Evolutionary conservation across 345 rosid genomes (phyloP).

Genomic region (Cardamine chenopodiifolia): DNA sequence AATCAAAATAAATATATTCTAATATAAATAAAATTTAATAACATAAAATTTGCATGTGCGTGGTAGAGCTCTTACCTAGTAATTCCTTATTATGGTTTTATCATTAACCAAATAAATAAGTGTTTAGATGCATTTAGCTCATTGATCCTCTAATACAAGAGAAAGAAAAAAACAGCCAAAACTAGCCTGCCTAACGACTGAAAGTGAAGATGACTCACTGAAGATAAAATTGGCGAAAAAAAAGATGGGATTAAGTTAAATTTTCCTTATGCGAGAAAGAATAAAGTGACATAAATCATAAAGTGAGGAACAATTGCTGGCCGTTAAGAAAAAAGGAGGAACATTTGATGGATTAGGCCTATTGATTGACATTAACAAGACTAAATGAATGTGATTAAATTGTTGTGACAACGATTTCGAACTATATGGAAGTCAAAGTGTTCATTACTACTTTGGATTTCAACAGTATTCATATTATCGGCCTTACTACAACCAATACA

Average conservation of each 20-base stretch:
- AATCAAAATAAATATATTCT: too few relatives aligned
- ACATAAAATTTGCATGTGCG: too few relatives aligned
- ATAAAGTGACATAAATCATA: slow-evolving; percentile 5
- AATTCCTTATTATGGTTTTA: neutral
- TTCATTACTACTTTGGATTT: slow-evolving; percentile 16
- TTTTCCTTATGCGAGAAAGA: neutral
- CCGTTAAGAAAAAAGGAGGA: neutral
- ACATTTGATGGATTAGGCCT: slow-evolving; percentile 21
- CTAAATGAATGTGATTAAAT: slow-evolving; percentile 24
- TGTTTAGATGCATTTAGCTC: neutral
- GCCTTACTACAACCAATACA: neutral
- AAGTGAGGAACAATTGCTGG: slow-evolving; percentile 19
- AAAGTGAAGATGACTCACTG: too few relatives aligned
- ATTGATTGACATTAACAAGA: slow-evolving; percentile 25
- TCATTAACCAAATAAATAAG: neutral
- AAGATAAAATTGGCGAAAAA: too few relatives aligned
- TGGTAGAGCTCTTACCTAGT: too few relatives aligned
- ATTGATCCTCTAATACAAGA: neutral
- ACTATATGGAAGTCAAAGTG: slow-evolving; percentile 26
- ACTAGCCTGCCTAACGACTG: neutral
- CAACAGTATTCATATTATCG: neutral
- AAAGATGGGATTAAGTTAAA: neutral
- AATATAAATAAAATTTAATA: too few relatives aligned
- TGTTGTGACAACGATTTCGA: slow-evolving; percentile 10
- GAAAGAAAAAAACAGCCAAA: neutral